Percentiles rank a stretch among this genome's conserved stretches.
Conservation (phyloP, 1,284 basidiomycete species). For the Ustilago cynodontis region DNA sequence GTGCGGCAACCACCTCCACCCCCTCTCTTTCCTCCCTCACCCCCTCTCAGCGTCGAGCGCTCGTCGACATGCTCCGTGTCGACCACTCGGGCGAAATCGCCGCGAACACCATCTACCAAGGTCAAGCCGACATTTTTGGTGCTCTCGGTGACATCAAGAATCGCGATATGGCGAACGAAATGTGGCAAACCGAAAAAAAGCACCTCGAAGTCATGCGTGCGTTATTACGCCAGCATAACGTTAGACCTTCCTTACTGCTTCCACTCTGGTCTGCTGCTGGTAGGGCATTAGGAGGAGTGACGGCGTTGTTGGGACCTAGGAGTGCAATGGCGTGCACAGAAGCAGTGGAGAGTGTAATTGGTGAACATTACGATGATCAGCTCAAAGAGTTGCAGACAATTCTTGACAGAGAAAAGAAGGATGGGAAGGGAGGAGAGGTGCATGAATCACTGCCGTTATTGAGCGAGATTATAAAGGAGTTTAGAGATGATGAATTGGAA, state of each 20-base stretch:
- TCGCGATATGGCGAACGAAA: conserved; percentile 76
- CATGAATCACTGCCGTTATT: conserved; percentile 83
- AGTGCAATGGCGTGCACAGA: conserved; percentile 99
- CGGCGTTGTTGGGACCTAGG: conserved; percentile 88
- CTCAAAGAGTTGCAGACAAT: conserved; percentile 54
- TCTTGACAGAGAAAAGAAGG: conserved; percentile 24
- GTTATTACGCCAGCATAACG: conserved; percentile 83
- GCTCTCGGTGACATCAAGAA: conserved; percentile 52
- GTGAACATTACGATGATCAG: conserved; percentile 93
- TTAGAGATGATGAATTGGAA: conserved; percentile 93
- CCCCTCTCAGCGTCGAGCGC: conserved; percentile 40
- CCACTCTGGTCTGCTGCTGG: conserved; percentile 88
- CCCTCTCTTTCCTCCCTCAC: conserved; percentile 50
- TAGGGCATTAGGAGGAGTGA: conserved; percentile 84
- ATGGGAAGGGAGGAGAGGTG: conserved; percentile 5
- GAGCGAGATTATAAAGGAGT: conserved; percentile 82
- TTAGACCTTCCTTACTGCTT: conserved; percentile 85
- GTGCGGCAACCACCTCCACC: conserved; percentile 27
- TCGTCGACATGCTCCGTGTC: conserved; percentile 66
- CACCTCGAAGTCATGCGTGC: conserved; percentile 88
- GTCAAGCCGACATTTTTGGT: conserved; percentile 66
- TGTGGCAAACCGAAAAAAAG: conserved; percentile 97
- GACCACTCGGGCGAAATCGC: conserved; percentile 69
- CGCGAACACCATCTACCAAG: conserved; percentile 69
- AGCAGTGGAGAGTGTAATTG: conserved; percentile 96